phyloP scores from a whole-genome alignment of 768 basidiomycete species.

The Mycena alexandri region DNA sequence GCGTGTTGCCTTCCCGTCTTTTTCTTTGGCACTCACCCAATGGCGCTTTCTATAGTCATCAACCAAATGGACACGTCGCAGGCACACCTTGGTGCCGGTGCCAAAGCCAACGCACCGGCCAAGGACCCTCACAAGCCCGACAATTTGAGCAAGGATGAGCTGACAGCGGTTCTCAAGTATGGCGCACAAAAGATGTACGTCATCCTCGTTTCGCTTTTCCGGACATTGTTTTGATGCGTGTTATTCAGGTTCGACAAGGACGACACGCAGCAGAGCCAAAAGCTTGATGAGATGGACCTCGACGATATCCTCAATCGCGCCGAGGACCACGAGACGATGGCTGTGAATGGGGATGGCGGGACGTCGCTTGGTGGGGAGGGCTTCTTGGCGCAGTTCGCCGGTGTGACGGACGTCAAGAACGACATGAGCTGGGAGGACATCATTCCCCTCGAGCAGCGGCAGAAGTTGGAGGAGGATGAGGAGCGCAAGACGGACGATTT shows the following conservation, averaged over 20 bases:
- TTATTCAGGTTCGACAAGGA: slow-evolving; percentile 93
- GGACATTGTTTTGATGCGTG: background rate
- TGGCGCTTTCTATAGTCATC: slow-evolving; percentile 75
- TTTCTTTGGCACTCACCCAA: slow-evolving; percentile 29
- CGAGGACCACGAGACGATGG: slow-evolving; percentile 96
- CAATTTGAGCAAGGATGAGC: slow-evolving; percentile 94
- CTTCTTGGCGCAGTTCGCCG: slow-evolving; percentile 95
- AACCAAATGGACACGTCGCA: slow-evolving; percentile 99
- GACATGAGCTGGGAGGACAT: slow-evolving; percentile 99
- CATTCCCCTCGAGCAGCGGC: slow-evolving; percentile 93
- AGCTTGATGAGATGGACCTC: slow-evolving; percentile 98
- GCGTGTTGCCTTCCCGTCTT: slow-evolving; percentile 52
- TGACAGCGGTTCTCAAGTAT: slow-evolving; percentile 97
- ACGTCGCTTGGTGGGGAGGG: slow-evolving; percentile 97
- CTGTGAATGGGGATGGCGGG: slow-evolving; percentile 83
- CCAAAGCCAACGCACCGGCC: slow-evolving; percentile 69
- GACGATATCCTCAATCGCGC: slow-evolving; percentile 98
- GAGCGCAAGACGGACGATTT: slow-evolving; percentile 80
- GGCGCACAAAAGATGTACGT: slow-evolving; percentile 96
- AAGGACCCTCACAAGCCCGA: slow-evolving; percentile 83
- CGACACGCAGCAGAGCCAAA: slow-evolving; percentile 91
- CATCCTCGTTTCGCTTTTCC: background rate
- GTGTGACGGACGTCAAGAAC: slow-evolving; percentile 97
- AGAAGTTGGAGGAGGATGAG: slow-evolving; percentile 84
- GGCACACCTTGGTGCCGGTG: slow-evolving; percentile 91